Evolutionary conservation across 2,329 filamentous ascomycete species (phyloP), one percentile per base, ranked within the genome.

Genomic region (Bisporella sp.): DNA sequence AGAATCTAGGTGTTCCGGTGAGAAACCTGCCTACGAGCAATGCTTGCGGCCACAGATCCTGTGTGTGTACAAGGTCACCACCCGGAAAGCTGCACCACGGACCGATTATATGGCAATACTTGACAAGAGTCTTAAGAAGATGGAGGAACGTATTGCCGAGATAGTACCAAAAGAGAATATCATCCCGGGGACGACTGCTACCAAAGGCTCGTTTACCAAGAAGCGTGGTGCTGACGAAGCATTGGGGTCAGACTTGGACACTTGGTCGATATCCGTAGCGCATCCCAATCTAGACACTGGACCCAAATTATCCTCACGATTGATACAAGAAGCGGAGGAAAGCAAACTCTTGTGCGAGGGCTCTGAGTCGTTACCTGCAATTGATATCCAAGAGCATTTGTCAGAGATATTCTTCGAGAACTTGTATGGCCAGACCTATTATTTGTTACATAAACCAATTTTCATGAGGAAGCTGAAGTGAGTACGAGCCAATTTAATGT

Each of bases 41-140:
- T 97, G 93, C 65, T 76, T 95, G 52, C 82, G 91, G 50, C 95
- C 92, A 47, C 82, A 91, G 41, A 95, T 95, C 59, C 92, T 91
- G 1, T 99, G 93, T 66, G 91, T 97, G 5, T 97, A 97, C 76
- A 97, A 97, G 65, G 89, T 96, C 53, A 97, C 91, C 0, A 90
- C 91, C 4, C 79, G 93, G 53, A 97, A 97, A 68, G 90, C 92
- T 1, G 90, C 91, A 4, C 93, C 93, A 3, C 79, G 93, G 47
- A 97, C 93, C 13, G 93, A 97, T 69, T 97, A 97, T 69, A 97
- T 97, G 93, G 90, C 91, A 41, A 97, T 97, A 90, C 73, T 97
- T 61, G 93, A 97, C 70, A 96, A 96, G 70, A 81, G 93, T 47
- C 69, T 97, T 58, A 96, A 95, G 73, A 79, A 91, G 51, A 97